Evolutionary conservation across 345 rosid genomes (phyloP), one percentile per base, ranked within the genome.

Genomic region (Eucalyptus virginea): DNA sequence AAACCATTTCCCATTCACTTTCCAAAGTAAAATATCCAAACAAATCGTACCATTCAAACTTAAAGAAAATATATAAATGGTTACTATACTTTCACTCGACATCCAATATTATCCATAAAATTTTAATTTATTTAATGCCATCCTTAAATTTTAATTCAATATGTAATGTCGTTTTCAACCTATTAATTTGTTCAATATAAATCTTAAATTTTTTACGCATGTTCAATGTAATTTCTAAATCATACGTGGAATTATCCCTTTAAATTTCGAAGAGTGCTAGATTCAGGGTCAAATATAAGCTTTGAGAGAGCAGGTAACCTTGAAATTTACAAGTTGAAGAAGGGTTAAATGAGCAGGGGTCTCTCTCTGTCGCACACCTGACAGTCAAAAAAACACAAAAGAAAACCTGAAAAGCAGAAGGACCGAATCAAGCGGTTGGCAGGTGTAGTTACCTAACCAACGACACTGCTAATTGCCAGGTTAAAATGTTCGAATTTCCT

Each of bases 151-250:
- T 77, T 40, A 9, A 72, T 6, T 5, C 3, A 69, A 16, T 16
- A 4, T 16, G 4, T 32, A 67, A 67, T 16, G 1, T 8, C 0
- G 1, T 34, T 69, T 9, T 7, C 0, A 1, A 32, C 16, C 0
- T 67, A 32, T 32, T 67, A 67, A 17, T 32, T 0, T 32, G 5
- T 3, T 67, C 5, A 32, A 32, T 17, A 9, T 67, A 17, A n/a
- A 0, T 17, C 6, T 7, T 15, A 19, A 72, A 34, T 5, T 32
- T 69, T 32, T 0, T 4, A 32, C 17, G 19, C 7, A 18, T 34
- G 10, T 34, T 19, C 4, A 69, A 2, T 69, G 2, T 34, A 69
- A 9, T 34, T 6, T 3, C 6, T 40, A 10, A 69, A 11, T 72
- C 13, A 40, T 2, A 1, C 1, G 47, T 19, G 9, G 3, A 11